A percentile compares a stretch with the other conserved stretches of the same genome.
phyloP scores from a whole-genome alignment of 2,329 filamentous ascomycete species.

The Sodiomyces alkalinus region DNA sequence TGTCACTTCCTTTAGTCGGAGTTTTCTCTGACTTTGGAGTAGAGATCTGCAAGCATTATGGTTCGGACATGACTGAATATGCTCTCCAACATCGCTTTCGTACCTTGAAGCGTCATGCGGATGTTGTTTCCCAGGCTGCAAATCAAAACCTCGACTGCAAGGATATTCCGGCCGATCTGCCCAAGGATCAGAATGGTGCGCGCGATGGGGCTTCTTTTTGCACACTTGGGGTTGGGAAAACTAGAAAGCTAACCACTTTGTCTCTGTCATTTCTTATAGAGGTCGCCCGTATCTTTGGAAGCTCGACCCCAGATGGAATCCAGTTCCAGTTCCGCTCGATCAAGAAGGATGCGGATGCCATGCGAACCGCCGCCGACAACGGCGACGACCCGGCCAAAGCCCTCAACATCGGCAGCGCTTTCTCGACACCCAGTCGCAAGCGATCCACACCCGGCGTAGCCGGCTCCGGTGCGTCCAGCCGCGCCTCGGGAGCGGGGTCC shows the following conservation, averaged over 20 bases:
- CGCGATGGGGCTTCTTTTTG: constrained; percentile 1
- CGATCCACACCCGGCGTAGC: constrained; percentile 1
- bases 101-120: constrained; percentile 25
- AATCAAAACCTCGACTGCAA: constrained; percentile 24
- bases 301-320: constrained; percentile 41
- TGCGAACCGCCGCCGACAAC: constrained; percentile 26
- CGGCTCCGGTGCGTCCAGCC: constrained; percentile 5
- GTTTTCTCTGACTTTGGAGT: constrained; percentile 8
- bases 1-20: not conserved
- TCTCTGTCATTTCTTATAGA: constrained; percentile 26
- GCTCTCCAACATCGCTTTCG: constrained; percentile 37
- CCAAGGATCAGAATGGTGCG: constrained; percentile 25
- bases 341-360: constrained; percentile 34
- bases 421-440: constrained; percentile 12
- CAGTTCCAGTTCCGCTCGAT: constrained; percentile 44
- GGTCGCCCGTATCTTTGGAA: constrained; percentile 43
- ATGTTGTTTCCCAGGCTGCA: constrained; percentile 21
- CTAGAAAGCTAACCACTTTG: not conserved
- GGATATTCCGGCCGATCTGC: constrained; percentile 20
- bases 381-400: constrained; percentile 30
- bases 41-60: constrained; percentile 33
- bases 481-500: constrained; percentile 5
- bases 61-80: constrained; percentile 31
- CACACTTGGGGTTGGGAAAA: not conserved
- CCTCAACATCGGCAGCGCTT: constrained; percentile 14